A percentile compares a stretch with the other conserved stretches of the same genome.
These are phyloP conservation scores for Erodium moschatum DNA, from an alignment of 441 rosid genomes.

Conservation along the genomic window DNA sequence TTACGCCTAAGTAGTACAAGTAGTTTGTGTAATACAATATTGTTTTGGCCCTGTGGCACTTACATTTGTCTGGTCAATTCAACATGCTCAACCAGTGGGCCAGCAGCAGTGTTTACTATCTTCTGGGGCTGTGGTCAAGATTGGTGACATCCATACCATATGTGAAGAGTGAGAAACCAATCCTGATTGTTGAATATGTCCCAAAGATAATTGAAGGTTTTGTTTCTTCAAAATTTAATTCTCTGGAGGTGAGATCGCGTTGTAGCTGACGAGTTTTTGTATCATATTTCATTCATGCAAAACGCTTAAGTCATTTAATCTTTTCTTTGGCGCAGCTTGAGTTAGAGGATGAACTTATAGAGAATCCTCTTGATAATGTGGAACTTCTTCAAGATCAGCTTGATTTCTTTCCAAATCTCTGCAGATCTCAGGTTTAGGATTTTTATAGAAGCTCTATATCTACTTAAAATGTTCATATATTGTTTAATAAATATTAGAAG, in stretches of 20 bases:
- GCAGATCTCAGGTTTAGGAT: slow-evolving; percentile 85
- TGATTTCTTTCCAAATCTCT: slow-evolving; percentile 91
- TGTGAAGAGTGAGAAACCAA: slow-evolving; percentile 91
- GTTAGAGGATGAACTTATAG: slow-evolving; percentile 66
- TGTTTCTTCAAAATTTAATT: slow-evolving; percentile 83
- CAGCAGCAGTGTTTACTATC: slow-evolving; percentile 94
- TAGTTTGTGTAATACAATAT: not conserved
- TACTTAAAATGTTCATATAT: slow-evolving; percentile 11
- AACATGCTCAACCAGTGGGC: slow-evolving; percentile 64
- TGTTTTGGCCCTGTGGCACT: not conserved
- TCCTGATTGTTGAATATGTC: slow-evolving; percentile 90
- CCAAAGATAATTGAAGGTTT: slow-evolving; percentile 96
- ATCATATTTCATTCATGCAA: slow-evolving; percentile 8
- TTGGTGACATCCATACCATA: slow-evolving; percentile 86
- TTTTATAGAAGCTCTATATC: slow-evolving; percentile 6
- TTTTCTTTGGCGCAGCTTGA: slow-evolving; percentile 45
- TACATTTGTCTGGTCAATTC: slow-evolving; percentile 3
- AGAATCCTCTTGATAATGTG: slow-evolving; percentile 91
- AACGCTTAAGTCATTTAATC: slow-evolving; percentile 7
- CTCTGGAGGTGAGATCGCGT: slow-evolving; percentile 57
- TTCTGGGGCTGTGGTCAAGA: slow-evolving; percentile 95
- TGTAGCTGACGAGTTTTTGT: not conserved
- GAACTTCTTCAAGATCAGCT: slow-evolving; percentile 99
- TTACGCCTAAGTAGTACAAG: slow-evolving; percentile 12
- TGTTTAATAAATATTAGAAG: slow-evolving; percentile 1